A percentile compares a stretch with the other conserved stretches of the same genome.
Conservation (phyloP, 2,329 filamentous ascomycete species). For the Penicillium sp. region DNA sequence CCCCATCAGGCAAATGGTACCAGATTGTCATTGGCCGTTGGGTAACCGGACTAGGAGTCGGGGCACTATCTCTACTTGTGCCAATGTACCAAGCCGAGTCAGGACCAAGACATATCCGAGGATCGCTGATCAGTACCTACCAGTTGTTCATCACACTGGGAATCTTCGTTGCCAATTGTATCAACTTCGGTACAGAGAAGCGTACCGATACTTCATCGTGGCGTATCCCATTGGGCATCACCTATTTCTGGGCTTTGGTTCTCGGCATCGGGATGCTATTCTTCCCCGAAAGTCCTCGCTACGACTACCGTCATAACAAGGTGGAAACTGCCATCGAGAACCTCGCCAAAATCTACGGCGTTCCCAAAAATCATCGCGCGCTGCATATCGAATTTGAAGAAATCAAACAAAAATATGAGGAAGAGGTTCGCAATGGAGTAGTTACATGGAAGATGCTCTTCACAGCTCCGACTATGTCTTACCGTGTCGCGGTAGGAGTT, state of each 20-base stretch:
- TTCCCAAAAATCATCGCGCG: slow-evolving; percentile 53
- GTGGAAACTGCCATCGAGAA: slow-evolving; percentile 52
- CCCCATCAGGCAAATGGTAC: slow-evolving; percentile 39
- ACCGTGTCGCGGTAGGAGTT: slow-evolving; percentile 43
- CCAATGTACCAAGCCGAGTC: slow-evolving; percentile 50
- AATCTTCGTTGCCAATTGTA: slow-evolving; percentile 48
- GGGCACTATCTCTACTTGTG: slow-evolving; percentile 43
- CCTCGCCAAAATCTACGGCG: slow-evolving; percentile 56
- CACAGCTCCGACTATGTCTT: slow-evolving; percentile 44
- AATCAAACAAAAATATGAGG: slow-evolving; percentile 57
- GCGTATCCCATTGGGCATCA: slow-evolving; percentile 56
- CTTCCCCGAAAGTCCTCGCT: slow-evolving; percentile 59
- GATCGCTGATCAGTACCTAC: slow-evolving; percentile 46
- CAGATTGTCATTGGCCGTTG: slow-evolving; percentile 46
- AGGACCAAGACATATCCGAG: slow-evolving; percentile 47
- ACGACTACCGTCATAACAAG: slow-evolving; percentile 58
- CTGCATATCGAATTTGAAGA: slow-evolving; percentile 55
- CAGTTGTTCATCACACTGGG: slow-evolving; percentile 50
- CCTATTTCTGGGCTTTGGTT: slow-evolving; percentile 57
- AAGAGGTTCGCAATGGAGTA: slow-evolving; percentile 45
- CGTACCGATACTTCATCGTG: slow-evolving; percentile 43
- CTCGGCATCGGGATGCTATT: slow-evolving; percentile 56
- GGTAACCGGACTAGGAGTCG: slow-evolving; percentile 46
- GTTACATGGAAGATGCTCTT: slow-evolving; percentile 39
- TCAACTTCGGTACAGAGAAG: slow-evolving; percentile 47